These are phyloP conservation scores for Apiotrichum mycotoxinovorans DNA, from an alignment of 1,284 basidiomycete species.

Conservation along the genomic window DNA sequence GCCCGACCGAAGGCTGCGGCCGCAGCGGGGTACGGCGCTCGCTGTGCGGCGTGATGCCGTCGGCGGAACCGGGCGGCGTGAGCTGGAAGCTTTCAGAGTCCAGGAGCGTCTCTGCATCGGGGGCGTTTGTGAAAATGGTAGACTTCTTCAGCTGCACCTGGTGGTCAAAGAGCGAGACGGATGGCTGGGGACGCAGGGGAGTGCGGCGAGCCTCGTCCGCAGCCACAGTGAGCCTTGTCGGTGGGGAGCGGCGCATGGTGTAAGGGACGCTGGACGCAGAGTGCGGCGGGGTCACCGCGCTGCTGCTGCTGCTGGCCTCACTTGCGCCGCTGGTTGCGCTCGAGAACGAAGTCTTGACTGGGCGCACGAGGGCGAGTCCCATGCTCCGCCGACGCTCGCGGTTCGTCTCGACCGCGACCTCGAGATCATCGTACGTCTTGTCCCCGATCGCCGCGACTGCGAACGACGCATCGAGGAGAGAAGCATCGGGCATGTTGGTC, in stretches of 20 bases:
- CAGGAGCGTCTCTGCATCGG: neutral
- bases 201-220: neutral
- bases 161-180: neutral
- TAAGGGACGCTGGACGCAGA: neutral
- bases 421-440: slow-evolving; percentile 21
- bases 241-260: slow-evolving; percentile 1
- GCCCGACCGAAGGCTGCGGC: neutral
- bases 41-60: neutral
- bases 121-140: neutral
- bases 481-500: neutral
- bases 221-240: neutral
- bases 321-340: neutral
- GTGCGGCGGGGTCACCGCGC: neutral
- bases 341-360: neutral
- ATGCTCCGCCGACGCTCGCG: slow-evolving; percentile 10
- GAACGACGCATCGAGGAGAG: slow-evolving; percentile 13
- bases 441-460: slow-evolving; percentile 11
- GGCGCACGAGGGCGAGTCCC: slow-evolving; percentile 3
- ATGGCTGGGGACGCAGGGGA: neutral
- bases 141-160: neutral
- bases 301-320: neutral
- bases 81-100: slow-evolving; percentile 17
- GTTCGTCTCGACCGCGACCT: slow-evolving; percentile 15
- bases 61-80: slow-evolving; percentile 8
- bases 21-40: neutral